Base-by-base conservation (phyloP, 352 stramenopile genomes). In the Phytopythium boreale region DNA sequence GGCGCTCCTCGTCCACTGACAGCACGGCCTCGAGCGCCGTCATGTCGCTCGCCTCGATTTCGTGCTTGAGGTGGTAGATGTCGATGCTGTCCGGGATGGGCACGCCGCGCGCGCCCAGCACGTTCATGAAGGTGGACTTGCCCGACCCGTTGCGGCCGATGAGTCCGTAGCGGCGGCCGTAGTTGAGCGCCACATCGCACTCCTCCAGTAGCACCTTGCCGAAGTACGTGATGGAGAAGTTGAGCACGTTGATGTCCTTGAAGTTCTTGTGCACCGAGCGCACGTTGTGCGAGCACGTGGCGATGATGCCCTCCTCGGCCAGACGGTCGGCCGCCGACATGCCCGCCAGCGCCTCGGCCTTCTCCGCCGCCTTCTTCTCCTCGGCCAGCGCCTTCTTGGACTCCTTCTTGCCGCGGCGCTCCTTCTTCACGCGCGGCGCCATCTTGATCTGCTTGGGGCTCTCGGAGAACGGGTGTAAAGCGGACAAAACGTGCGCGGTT, bases 91-190 rank as follows among this genome's bases (percentile, higher is more conserved):
- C 90, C 8, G 96, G 95, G 67, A 99, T 98, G 37, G 92, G 96
- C 57, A 99, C 83, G 20, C 95, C 91, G 29, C 96, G 79, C 39
- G 95, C 96, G 31, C 96, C 97, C n/a, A 99, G 70, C 24, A 97
- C 93, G 74, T 98, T 97, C 87, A 99, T 97, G 59, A 99, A 93
- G 22, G 97, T 99, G 10, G 89, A 97, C 70, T 99, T 98, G 67
- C 96, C 96, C 26, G 80, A 98, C 5, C 96, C 96, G 78, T 99
- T 99, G 65, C 93, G 84, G 24, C 97, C 97, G 58, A 99, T 97
- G 26, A 99, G 80, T 22, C 92, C 97, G 71, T 99, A 99, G 7
- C 97, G 93, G 70, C 97, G 97, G 31, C 97, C 97, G 75, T 97
- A 98, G 85, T 99, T 99, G 60, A 99, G 82, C 63, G 97, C 88